A percentile compares a stretch with the other conserved stretches of the same genome.
These are phyloP conservation scores for Flagelloscypha sp. DNA, from an alignment of 768 basidiomycete genomes.

Conservation along the genomic window DNA sequence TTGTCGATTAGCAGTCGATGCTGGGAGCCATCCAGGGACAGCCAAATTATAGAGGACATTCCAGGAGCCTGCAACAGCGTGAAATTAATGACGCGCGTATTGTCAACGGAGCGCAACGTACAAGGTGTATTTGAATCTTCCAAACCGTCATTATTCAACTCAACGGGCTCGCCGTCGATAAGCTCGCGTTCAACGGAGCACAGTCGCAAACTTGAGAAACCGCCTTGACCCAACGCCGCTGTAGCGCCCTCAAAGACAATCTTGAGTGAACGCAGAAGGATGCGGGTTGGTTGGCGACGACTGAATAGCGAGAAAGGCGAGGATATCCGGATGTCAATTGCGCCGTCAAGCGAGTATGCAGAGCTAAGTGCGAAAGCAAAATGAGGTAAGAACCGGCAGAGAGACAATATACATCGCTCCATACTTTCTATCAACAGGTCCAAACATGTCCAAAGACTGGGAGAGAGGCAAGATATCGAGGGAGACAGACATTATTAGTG, in stretches of 20 bases:
- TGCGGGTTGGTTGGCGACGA: conserved; percentile 37
- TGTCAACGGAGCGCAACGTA: conserved; percentile 16
- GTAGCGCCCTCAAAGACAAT: conserved; percentile 83
- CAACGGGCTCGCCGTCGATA: conserved; percentile 40
- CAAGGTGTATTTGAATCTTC: conserved; percentile 49
- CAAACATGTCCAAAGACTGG: conserved; percentile 58
- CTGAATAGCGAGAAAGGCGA: conserved; percentile 51
- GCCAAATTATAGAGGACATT: conserved; percentile 73
- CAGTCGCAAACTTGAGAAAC: conserved; percentile 64
- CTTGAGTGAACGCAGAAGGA: conserved; percentile 60
- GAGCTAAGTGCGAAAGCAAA: conserved; percentile 38
- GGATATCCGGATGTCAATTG: conserved; percentile 58
- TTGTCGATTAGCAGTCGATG: conserved; percentile 36
- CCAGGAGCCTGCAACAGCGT: conserved; percentile 41
- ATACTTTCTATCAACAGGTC: conserved; percentile 57
- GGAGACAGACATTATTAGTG: conserved; percentile 51
- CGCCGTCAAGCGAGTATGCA: conserved; percentile 81
- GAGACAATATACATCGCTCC: conserved; percentile 16
- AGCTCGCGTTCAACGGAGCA: conserved; percentile 62
- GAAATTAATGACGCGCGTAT: conserved; percentile 5
- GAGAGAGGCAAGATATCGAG: conserved; percentile 56
- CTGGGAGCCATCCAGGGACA: conserved; percentile 88
- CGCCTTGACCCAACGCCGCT: conserved; percentile 57
- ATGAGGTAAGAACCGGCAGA: conserved; percentile 5
- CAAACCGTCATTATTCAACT: conserved; percentile 56